These are phyloP conservation scores for Claviceps paspali DNA, from an alignment of 2,329 filamentous ascomycete genomes.

Conservation along the genomic window DNA sequence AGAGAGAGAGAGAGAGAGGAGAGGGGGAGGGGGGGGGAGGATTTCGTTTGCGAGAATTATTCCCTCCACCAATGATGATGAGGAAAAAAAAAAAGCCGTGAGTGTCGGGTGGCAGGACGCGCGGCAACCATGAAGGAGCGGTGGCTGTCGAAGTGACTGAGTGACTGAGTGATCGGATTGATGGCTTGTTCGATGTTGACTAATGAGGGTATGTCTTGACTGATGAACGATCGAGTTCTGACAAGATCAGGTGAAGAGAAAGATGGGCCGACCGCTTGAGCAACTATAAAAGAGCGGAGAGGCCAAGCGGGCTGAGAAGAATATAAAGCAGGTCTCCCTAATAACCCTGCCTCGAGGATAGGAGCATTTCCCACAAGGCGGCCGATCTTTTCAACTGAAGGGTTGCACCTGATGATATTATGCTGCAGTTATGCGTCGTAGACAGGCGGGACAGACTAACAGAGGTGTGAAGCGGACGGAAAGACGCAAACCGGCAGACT, in stretches of 20 bases:
- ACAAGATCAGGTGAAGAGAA: not conserved
- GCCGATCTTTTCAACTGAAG: not conserved
- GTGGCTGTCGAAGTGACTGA: too few relatives aligned
- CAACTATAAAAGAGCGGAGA: not conserved
- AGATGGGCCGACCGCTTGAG: not conserved
- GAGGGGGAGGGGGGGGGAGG: too few relatives aligned
- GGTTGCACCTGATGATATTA: not conserved
- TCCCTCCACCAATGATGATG: too few relatives aligned
- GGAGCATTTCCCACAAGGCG: not conserved
- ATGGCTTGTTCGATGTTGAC: not conserved
- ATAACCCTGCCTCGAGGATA: not conserved
- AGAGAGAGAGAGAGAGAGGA: not conserved
- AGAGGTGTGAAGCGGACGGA: too few relatives aligned
- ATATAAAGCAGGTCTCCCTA: not conserved
- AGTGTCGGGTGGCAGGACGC: not conserved
- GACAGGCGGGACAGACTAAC: not conserved
- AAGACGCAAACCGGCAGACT: not conserved
- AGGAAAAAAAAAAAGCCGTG: too few relatives aligned
- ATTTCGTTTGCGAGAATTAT: too few relatives aligned
- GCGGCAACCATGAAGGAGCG: not conserved
- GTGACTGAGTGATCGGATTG: not conserved
- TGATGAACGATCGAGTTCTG: not conserved
- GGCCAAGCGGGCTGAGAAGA: conserved; percentile 1
- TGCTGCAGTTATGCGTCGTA: not conserved
- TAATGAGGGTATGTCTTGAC: not conserved